These are phyloP conservation scores for Sporisorium sorghi DNA, from an alignment of 1,284 basidiomycete species.

Conservation along the genomic window DNA sequence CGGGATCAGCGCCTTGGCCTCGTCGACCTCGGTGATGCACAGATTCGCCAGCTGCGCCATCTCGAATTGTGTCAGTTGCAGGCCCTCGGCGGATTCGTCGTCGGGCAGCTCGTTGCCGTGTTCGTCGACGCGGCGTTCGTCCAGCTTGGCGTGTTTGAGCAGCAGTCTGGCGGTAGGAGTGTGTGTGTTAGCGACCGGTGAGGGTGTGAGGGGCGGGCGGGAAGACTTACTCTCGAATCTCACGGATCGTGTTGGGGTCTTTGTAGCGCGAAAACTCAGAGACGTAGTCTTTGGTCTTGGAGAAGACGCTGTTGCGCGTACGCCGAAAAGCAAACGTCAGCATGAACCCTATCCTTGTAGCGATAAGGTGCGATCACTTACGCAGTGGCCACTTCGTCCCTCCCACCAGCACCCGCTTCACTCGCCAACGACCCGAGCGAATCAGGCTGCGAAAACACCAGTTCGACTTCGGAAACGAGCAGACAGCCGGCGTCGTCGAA, in stretches of 20 bases:
- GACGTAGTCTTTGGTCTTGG: conserved; percentile 91
- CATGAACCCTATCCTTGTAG: neutral
- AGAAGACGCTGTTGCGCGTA: conserved; percentile 77
- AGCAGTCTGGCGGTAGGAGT: conserved; percentile 26
- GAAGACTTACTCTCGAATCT: conserved; percentile 82
- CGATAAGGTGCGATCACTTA: conserved; percentile 2
- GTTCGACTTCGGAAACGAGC: conserved; percentile 89
- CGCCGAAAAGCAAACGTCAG: neutral
- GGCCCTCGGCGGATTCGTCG: conserved; percentile 73
- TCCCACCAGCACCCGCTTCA: conserved; percentile 73
- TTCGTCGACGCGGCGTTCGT: conserved; percentile 47
- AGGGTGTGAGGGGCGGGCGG: neutral
- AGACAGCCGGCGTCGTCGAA: conserved; percentile 91
- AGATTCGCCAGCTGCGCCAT: conserved; percentile 91
- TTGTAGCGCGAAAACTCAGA: conserved; percentile 89
- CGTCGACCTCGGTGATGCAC: conserved; percentile 86
- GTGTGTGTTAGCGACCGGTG: conserved; percentile 3
- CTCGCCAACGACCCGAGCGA: conserved; percentile 70
- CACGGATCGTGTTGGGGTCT: conserved; percentile 84
- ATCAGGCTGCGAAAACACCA: conserved; percentile 81
- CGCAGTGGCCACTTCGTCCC: conserved; percentile 82
- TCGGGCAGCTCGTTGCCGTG: conserved; percentile 36
- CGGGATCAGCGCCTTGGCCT: conserved; percentile 89
- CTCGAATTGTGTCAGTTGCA: conserved; percentile 86
- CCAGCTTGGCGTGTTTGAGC: conserved; percentile 48